These are phyloP conservation scores for Grifola frondosa DNA, from an alignment of 1,284 basidiomycete species.

Conservation along the genomic window DNA sequence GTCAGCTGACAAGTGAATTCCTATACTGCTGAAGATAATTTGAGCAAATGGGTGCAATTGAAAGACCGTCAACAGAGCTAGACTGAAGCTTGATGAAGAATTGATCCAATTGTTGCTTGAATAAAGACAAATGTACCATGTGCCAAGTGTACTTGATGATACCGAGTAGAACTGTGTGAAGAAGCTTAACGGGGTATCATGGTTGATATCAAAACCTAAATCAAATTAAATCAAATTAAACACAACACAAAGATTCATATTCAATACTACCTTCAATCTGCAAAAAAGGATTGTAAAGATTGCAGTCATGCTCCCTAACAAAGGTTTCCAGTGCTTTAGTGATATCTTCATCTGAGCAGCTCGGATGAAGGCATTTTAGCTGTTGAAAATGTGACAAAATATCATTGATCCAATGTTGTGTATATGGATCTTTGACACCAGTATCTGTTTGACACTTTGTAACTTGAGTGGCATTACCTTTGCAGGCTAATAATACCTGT, in stretches of 20 bases:
- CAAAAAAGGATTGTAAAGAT: too few species aligned
- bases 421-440: slow-evolving; percentile 10
- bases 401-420: slow-evolving; percentile 5
- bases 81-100: slow-evolving; percentile 4
- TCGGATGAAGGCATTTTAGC: too few species aligned
- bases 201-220: slow-evolving; percentile 31
- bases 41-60: slow-evolving; percentile 14
- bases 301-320: too few species aligned
- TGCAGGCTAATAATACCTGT: slow-evolving; percentile 4
- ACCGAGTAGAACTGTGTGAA: slow-evolving; percentile 36
- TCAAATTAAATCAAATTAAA: too few species aligned
- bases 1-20: slow-evolving; percentile 17
- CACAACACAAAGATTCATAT: too few species aligned
- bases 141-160: slow-evolving; percentile 34
- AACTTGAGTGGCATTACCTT: slow-evolving; percentile 1
- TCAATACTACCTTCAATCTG: too few species aligned
- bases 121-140: too few species aligned
- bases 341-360: too few species aligned
- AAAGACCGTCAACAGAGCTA: slow-evolving; percentile 10
- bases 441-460: slow-evolving; percentile 5
- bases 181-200: slow-evolving; percentile 36
- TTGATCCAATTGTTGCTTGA: too few species aligned
- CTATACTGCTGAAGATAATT: slow-evolving; percentile 20
- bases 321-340: too few species aligned
- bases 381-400: too few species aligned